phyloP scores from a whole-genome alignment of 352 stramenopile species.

The Pythium sukuiense region DNA sequence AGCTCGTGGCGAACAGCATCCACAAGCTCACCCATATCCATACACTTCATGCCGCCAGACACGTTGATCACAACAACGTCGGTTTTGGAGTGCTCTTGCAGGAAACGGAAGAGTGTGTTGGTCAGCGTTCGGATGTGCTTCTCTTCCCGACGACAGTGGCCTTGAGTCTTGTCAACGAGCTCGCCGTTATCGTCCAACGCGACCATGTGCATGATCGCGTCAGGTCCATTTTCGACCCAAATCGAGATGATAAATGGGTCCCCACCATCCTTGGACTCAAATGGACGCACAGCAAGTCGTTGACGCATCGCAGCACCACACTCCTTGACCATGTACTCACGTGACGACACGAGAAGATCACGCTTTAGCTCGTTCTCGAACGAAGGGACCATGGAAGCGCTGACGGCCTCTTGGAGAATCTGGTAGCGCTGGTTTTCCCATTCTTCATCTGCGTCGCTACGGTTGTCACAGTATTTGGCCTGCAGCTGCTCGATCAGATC shows the following conservation, averaged over 20 bases:
- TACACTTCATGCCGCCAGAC: slow-evolving; percentile 87
- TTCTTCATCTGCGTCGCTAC: slow-evolving; percentile 67
- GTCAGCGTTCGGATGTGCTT: slow-evolving; percentile 75
- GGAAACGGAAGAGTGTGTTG: slow-evolving; percentile 76
- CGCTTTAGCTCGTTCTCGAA: slow-evolving; percentile 87
- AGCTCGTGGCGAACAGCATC: slow-evolving; percentile 80
- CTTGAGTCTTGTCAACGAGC: slow-evolving; percentile 84
- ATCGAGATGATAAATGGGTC: slow-evolving; percentile 88
- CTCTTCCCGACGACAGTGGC: slow-evolving; percentile 76
- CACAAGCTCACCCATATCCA: slow-evolving; percentile 88
- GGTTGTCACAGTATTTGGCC: slow-evolving; percentile 58
- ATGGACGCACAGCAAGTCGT: slow-evolving; percentile 71
- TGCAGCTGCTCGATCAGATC: slow-evolving; percentile 84
- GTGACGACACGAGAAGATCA: slow-evolving; percentile 68
- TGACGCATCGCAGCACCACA: slow-evolving; percentile 71
- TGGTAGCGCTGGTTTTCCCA: slow-evolving; percentile 85
- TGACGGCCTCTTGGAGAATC: slow-evolving; percentile 84
- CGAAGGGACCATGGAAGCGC: slow-evolving; percentile 78
- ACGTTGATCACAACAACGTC: slow-evolving; percentile 89
- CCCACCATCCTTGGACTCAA: slow-evolving; percentile 70
- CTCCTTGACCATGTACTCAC: slow-evolving; percentile 75
- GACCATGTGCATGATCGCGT: slow-evolving; percentile 83
- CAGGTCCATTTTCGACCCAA: slow-evolving; percentile 77
- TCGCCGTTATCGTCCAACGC: slow-evolving; percentile 86
- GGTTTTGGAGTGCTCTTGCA: slow-evolving; percentile 78